These are phyloP conservation scores for Teunomyces barrocoloradensis DNA, from an alignment of 805 yeast genomes.

Conservation along the genomic window DNA sequence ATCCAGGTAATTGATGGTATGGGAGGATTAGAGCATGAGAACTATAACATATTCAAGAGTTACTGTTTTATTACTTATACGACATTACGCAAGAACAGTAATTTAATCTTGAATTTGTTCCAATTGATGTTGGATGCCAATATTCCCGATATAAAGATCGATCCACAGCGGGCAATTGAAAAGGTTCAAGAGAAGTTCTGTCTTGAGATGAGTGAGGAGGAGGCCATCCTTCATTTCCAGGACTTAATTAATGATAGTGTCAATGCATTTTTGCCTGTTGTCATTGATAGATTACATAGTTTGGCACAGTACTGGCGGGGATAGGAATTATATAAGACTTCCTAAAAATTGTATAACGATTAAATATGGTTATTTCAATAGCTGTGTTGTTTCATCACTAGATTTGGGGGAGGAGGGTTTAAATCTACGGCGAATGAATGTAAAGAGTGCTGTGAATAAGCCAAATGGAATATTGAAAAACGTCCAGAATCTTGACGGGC, in stretches of 20 bases:
- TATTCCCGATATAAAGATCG: slow-evolving; percentile 84
- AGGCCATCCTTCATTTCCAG: slow-evolving; percentile 93
- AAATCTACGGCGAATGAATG: slow-evolving; percentile 6
- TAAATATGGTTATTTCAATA: not conserved
- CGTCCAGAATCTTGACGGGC: slow-evolving; percentile 28
- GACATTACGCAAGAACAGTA: slow-evolving; percentile 84
- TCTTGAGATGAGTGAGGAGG: slow-evolving; percentile 91
- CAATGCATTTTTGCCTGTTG: slow-evolving; percentile 88
- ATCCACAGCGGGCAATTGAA: slow-evolving; percentile 81
- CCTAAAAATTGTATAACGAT: not conserved
- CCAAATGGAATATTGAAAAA: slow-evolving; percentile 13
- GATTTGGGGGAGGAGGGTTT: not conserved
- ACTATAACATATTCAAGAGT: slow-evolving; percentile 81
- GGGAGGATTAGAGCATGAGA: slow-evolving; percentile 89
- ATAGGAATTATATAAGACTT: slow-evolving; percentile 19
- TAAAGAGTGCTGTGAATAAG: slow-evolving; percentile 9
- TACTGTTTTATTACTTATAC: slow-evolving; percentile 94
- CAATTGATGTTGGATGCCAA: slow-evolving; percentile 92
- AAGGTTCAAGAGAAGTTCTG: slow-evolving; percentile 94
- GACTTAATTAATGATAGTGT: slow-evolving; percentile 92
- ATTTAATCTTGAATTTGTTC: slow-evolving; percentile 83
- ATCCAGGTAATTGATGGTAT: slow-evolving; percentile 96
- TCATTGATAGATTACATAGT: slow-evolving; percentile 91
- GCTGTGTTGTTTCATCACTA: not conserved
- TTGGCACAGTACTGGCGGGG: slow-evolving; percentile 98